These are phyloP conservation scores for Cercospora sojina DNA, from an alignment of 2,329 filamentous ascomycete genomes.

Conservation along the genomic window DNA sequence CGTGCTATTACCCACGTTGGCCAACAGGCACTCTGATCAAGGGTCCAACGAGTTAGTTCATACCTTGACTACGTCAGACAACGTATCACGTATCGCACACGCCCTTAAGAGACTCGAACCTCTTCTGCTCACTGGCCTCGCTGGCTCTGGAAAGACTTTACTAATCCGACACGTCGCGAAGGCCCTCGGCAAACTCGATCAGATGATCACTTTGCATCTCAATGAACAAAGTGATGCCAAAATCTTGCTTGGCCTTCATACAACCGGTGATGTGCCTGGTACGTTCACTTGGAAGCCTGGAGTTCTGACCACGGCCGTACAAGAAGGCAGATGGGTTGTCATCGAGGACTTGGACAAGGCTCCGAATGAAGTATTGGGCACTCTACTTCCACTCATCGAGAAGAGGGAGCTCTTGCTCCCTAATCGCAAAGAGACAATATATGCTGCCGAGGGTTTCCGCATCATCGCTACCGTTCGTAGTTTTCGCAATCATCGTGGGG, in stretches of 20 bases:
- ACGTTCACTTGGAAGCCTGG: constrained; percentile 91
- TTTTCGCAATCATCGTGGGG: constrained; percentile 61
- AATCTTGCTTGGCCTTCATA: constrained; percentile 90
- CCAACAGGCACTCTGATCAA: constrained; percentile 51
- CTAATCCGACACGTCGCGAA: constrained; percentile 78
- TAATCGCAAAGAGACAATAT: constrained; percentile 80
- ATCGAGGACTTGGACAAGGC: constrained; percentile 96
- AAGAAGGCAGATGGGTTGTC: constrained; percentile 91
- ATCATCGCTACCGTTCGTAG: constrained; percentile 90
- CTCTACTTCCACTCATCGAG: constrained; percentile 88
- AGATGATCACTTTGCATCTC: constrained; percentile 89
- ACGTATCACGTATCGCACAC: constrained; percentile 67
- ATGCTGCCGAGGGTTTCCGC: constrained; percentile 79
- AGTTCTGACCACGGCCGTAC: constrained; percentile 88
- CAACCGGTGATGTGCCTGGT: constrained; percentile 80
- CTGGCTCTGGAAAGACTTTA: constrained; percentile 88
- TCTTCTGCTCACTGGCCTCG: constrained; percentile 75
- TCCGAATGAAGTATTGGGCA: constrained; percentile 91
- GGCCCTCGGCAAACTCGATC: constrained; percentile 72
- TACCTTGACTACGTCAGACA: constrained; percentile 70
- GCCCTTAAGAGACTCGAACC: constrained; percentile 68
- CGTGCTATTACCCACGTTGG: constrained; percentile 54
- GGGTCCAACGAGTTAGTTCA: constrained; percentile 55
- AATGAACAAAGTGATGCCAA: constrained; percentile 99
- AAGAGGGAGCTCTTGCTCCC: constrained; percentile 87